Percentiles rank a stretch among this genome's conserved stretches.
These are phyloP conservation scores for Tetraselmis chui DNA, from an alignment of 139 green algal species.

Conservation along the genomic window DNA sequence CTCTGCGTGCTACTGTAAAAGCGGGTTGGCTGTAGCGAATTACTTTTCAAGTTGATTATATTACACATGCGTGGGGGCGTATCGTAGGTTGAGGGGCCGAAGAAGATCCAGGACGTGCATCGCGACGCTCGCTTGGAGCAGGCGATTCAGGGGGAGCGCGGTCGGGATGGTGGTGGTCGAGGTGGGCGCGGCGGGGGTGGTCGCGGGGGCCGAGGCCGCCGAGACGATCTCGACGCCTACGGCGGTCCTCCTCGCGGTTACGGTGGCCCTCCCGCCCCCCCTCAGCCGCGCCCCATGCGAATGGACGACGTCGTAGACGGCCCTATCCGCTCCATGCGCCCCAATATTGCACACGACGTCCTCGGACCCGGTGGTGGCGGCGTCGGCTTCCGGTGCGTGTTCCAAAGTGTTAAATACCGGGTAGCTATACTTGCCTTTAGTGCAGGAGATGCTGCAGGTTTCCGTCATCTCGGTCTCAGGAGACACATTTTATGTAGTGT, in stretches of 20 bases:
- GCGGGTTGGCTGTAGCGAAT: no score
- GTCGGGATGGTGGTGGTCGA: conserved; percentile 2
- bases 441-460: no score
- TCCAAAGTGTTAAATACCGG: no score
- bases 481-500: neutral
- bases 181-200: neutral
- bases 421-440: no score
- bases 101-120: conserved; percentile 78
- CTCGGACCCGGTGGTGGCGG: conserved; percentile 10
- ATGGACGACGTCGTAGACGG: conserved; percentile 25
- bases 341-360: conserved; percentile 16
- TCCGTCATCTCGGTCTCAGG: conserved; percentile 25
- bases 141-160: conserved; percentile 22
- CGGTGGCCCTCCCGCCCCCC: neutral
- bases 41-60: no score
- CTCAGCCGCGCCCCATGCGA: neutral
- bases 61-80: no score
- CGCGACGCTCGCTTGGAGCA: conserved; percentile 30
- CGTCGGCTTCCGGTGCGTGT: no score
- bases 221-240: neutral
- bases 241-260: conserved; percentile 4
- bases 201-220: neutral
- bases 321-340: conserved; percentile 33
- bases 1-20: no score
- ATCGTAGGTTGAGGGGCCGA: conserved; percentile 66